Base-by-base conservation (phyloP, 495 filamentous ascomycete genomes). In the Lasiosphaeris hirsuta region DNA sequence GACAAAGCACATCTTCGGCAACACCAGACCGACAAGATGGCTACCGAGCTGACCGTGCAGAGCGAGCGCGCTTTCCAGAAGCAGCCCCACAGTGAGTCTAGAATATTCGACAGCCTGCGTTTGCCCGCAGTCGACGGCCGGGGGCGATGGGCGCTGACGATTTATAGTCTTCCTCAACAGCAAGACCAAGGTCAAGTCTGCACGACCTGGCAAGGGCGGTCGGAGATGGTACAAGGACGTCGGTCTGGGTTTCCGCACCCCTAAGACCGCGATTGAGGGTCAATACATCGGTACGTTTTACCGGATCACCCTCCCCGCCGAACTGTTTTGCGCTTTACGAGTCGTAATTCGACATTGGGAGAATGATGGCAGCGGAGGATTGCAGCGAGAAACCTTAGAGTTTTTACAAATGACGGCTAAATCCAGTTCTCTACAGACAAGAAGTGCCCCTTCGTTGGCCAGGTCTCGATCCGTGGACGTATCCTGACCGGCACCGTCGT, bases 221-320 rank as follows among this genome's bases (percentile, higher is more conserved):
- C 86, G 92, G 70, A 86, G 94, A 91, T 99, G 92, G 92, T 97
- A 92, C 79, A 99, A 99, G 89, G 95, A 99, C 72, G 90, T 99
- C 72, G 94, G 94, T 74, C 81, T 99, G 76, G 94, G 94, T 66
- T 97, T 99, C 87, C 86, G 89, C 78, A 97, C 95, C 73, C 94
- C 94, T 72, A 92, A 90, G 85, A 89, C 83, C 67, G 94, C 94
- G 69, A 97, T 99, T 83, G 92, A 97, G 80, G 94, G 94, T 73
- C 86, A 76, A 75, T 99, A 97, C 82, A 99, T 99, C 77, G 93
- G 93, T 97, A 95, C 81, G 90, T 83, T 48, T 7, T 41, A 10
- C n/a, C 39, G 15, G 53, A 57, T 45, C 48, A 54, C 47, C 36
- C n/a, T 42, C 34, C 23, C 56, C 23, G 15, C 39, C 56, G 47